Evolutionary conservation across 441 rosid species (phyloP).

Genomic region (Geranium incanum): DNA sequence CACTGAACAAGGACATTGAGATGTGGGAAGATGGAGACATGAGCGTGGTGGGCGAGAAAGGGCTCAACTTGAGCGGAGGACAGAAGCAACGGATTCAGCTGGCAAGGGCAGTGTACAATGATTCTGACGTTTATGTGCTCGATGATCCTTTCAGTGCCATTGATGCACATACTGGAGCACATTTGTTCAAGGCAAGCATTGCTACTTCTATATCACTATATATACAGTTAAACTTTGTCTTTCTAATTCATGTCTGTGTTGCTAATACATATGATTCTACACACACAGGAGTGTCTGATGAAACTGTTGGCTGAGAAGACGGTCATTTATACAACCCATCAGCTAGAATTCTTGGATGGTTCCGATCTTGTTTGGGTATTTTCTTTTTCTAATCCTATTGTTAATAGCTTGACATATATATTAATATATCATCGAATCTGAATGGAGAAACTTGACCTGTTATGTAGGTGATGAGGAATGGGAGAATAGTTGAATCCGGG

Average conservation of each 20-base stretch:
- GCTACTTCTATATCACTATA: background rate
- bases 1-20: slow-evolving; percentile 72
- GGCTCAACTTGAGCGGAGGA: slow-evolving; percentile 66
- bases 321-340: slow-evolving; percentile 81
- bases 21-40: slow-evolving; percentile 65
- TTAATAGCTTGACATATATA: background rate
- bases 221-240: too few species aligned
- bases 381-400: background rate
- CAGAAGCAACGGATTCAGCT: slow-evolving; percentile 68
- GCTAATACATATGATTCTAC: too few species aligned
- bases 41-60: slow-evolving; percentile 89
- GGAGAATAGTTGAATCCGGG: slow-evolving; percentile 80
- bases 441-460: slow-evolving; percentile 42
- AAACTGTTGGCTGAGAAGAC: slow-evolving; percentile 76
- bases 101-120: slow-evolving; percentile 54
- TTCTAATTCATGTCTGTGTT: too few species aligned
- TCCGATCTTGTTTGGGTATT: slow-evolving; percentile 92
- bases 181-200: slow-evolving; percentile 60
- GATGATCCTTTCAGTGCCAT: slow-evolving; percentile 98
- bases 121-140: slow-evolving; percentile 57
- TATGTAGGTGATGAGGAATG: slow-evolving; percentile 82
- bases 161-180: slow-evolving; percentile 91
- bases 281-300: slow-evolving; percentile 76
- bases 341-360: slow-evolving; percentile 92
- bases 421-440: background rate